phyloP scores from a whole-genome alignment of 352 stramenopile genomes.

The Thraustochytrium sp. region DNA sequence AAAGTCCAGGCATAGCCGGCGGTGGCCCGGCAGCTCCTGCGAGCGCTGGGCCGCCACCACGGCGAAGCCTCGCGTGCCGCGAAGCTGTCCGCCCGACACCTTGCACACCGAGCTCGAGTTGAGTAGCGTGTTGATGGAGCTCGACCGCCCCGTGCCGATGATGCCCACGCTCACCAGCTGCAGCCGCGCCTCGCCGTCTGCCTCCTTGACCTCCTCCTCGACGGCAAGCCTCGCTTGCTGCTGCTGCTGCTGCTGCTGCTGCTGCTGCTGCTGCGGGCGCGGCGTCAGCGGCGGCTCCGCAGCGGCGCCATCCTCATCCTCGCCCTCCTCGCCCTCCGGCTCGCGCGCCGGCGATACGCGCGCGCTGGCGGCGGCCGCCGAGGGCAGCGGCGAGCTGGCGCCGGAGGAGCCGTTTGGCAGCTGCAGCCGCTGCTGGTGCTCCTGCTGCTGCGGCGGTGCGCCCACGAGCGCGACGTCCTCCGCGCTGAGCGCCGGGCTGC shows the following conservation, averaged over 20 bases:
- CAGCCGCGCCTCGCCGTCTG: not conserved
- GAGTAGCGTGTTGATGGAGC: slow-evolving; percentile 27
- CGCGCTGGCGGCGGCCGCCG: too few relatives aligned
- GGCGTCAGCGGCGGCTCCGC: not conserved
- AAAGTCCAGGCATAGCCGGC: not conserved
- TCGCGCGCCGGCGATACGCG: too few relatives aligned
- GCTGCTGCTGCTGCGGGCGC: not conserved
- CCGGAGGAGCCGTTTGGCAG: too few relatives aligned
- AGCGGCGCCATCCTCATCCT: not conserved
- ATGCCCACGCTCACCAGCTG: slow-evolving; percentile 20
- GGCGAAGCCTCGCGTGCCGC: slow-evolving; percentile 17
- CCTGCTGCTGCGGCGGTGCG: not conserved
- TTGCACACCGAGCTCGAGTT: not conserved
- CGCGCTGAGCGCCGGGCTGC: not conserved
- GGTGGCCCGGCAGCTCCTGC: not conserved
- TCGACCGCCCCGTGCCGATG: not conserved
- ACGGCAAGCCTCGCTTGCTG: not conserved
- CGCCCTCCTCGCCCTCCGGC: too few relatives aligned
- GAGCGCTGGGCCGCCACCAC: not conserved
- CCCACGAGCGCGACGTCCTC: slow-evolving; percentile 3
- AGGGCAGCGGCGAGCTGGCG: too few relatives aligned
- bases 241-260: not conserved
- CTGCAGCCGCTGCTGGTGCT: not conserved
- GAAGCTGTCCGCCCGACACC: slow-evolving; percentile 24
- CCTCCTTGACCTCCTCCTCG: too few relatives aligned